Percentiles rank a stretch among this genome's conserved stretches.
phyloP scores from a whole-genome alignment of 441 rosid species.

The Populus hybrid region DNA sequence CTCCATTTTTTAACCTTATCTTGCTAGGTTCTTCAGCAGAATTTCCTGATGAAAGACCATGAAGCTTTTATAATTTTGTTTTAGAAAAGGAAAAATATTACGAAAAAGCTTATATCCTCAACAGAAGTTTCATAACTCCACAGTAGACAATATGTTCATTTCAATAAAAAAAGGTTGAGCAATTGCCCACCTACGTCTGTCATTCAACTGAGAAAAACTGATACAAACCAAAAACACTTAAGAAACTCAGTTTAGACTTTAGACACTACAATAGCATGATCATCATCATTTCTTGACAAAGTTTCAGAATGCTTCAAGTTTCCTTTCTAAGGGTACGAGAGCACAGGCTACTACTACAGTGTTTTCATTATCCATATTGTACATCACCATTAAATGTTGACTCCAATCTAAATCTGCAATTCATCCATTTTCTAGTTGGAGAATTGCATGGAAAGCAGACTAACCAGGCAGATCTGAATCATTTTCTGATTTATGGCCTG shows the following conservation, averaged over 20 bases:
- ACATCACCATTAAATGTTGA: background rate
- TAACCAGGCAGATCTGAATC: conserved; percentile 46
- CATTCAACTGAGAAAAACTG: background rate
- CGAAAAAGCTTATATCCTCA: conserved; percentile 3
- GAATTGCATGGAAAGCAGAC: conserved; percentile 15
- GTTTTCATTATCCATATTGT: background rate
- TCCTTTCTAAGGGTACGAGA: background rate
- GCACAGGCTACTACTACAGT: background rate
- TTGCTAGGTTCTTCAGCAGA: conserved; percentile 54
- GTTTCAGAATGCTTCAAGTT: background rate
- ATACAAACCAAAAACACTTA: background rate
- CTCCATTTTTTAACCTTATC: conserved; percentile 37
- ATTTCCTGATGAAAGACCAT: conserved; percentile 39
- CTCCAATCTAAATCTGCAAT: conserved; percentile 5
- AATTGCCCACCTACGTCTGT: background rate
- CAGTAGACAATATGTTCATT: background rate
- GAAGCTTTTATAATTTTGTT: conserved; percentile 6
- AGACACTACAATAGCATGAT: background rate
- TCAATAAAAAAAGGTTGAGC: background rate
- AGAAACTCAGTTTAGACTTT: background rate
- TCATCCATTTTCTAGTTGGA: background rate
- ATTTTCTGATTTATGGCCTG: conserved; percentile 52
- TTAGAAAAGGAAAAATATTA: background rate
- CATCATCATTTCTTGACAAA: background rate
- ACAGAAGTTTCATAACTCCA: background rate